phyloP scores from a whole-genome alignment of 2,329 filamentous ascomycete species.

The Colletotrichum spaethianum region DNA sequence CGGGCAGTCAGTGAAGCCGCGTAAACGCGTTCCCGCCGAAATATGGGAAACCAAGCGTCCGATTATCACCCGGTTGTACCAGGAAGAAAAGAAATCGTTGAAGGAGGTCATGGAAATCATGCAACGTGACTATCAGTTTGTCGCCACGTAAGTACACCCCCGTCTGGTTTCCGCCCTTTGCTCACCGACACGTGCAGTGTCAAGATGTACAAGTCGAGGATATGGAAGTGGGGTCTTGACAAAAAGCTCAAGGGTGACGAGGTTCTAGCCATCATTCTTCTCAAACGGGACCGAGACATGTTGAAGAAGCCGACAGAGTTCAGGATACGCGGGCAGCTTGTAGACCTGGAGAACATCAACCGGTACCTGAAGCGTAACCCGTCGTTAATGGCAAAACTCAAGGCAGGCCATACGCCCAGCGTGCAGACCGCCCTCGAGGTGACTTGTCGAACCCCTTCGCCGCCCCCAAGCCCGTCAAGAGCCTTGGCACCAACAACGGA shows the following conservation, averaged over 20 bases:
- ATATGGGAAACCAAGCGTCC: conserved; percentile 53
- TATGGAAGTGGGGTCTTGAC: conserved; percentile 58
- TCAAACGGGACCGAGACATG: conserved; percentile 54
- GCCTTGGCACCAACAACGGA: conserved; percentile 45
- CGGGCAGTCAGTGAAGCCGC: conserved; percentile 30
- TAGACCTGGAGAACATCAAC: conserved; percentile 57
- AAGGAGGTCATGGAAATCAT: conserved; percentile 58
- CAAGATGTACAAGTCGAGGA: conserved; percentile 61
- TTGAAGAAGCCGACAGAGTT: conserved; percentile 52
- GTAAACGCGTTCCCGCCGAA: conserved; percentile 51
- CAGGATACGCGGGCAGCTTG: conserved; percentile 55
- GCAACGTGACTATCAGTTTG: conserved; percentile 54
- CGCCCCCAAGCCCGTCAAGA: conserved; percentile 44
- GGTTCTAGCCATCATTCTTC: conserved; percentile 55
- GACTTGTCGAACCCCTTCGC: conserved; percentile 50
- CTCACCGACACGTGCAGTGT: conserved; percentile 47
- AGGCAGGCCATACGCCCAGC: conserved; percentile 50
- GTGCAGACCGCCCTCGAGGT: conserved; percentile 51
- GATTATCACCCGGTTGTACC: conserved; percentile 55
- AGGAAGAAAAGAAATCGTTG: conserved; percentile 57
- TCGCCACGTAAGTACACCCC: conserved; percentile 53
- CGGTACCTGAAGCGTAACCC: conserved; percentile 58
- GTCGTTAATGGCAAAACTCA: conserved; percentile 50
- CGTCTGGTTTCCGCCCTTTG: not conserved
- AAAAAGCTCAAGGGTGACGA: conserved; percentile 60